Percentiles rank a stretch among this genome's conserved stretches.
phyloP scores from a whole-genome alignment of 345 rosid species.

The Cochlearia excelsa region DNA sequence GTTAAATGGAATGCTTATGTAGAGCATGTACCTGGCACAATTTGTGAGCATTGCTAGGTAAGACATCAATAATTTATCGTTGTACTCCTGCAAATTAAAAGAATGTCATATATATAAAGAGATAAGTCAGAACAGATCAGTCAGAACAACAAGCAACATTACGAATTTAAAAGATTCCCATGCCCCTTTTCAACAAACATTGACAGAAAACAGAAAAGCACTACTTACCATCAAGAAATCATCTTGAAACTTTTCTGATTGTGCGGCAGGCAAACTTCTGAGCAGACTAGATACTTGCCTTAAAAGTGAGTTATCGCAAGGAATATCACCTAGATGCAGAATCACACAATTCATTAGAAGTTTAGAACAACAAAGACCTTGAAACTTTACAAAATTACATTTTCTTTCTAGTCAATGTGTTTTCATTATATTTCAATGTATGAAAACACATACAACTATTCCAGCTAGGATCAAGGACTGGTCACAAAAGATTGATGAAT shows the following conservation, averaged over 20 bases:
- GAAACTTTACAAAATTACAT: neutral
- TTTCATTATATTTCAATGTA: no score
- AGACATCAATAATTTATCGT: constrained; percentile 76
- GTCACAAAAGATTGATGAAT: neutral
- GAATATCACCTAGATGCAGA: constrained; percentile 71
- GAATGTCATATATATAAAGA: neutral
- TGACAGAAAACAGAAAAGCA: neutral
- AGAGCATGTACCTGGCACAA: constrained; percentile 66
- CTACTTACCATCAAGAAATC: constrained; percentile 84
- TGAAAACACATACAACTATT: neutral
- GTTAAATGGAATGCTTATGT: neutral
- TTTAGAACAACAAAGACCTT: neutral
- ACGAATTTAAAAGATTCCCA: neutral
- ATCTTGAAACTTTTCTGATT: constrained; percentile 89
- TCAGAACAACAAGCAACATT: neutral
- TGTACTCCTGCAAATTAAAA: constrained; percentile 66
- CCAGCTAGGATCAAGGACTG: constrained; percentile 8
- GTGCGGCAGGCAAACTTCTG: constrained; percentile 90
- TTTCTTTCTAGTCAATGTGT: no score
- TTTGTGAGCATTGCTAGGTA: constrained; percentile 94
- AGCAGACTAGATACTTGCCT: constrained; percentile 91
- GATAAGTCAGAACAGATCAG: neutral
- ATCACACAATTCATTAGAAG: constrained; percentile 16
- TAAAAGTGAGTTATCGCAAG: constrained; percentile 83
- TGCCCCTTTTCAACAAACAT: neutral